These are phyloP conservation scores for Coemansia sp. DNA, from an alignment of 192 early-diverging fungal species.

Conservation along the genomic window DNA sequence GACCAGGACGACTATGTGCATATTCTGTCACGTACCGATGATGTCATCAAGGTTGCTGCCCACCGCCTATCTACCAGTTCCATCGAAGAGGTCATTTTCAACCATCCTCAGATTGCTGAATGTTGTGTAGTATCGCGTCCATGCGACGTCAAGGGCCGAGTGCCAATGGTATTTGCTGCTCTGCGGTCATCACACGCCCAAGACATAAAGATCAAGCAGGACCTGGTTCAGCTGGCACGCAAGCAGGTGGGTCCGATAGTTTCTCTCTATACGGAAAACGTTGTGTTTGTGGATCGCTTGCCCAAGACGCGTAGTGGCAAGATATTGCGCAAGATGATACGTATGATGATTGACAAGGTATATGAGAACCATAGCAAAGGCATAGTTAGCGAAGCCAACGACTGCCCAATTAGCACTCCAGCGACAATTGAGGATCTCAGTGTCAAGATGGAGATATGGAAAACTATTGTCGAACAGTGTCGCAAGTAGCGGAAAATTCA, in stretches of 20 bases:
- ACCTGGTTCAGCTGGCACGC: slow-evolving; percentile 64
- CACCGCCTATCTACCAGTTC: slow-evolving; percentile 80
- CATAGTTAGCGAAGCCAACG: background rate
- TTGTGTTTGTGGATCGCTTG: slow-evolving; percentile 63
- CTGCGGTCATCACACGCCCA: slow-evolving; percentile 16
- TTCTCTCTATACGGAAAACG: slow-evolving; percentile 66
- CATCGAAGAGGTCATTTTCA: slow-evolving; percentile 71
- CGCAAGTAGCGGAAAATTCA: background rate
- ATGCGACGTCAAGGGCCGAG: slow-evolving; percentile 66
- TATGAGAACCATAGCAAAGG: slow-evolving; percentile 44
- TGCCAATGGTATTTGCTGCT: slow-evolving; percentile 65
- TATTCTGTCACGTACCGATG: slow-evolving; percentile 68
- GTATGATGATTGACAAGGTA: slow-evolving; percentile 66
- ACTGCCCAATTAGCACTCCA: slow-evolving; percentile 57
- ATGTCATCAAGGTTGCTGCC: slow-evolving; percentile 84
- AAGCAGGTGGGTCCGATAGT: slow-evolving; percentile 77
- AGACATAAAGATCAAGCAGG: slow-evolving; percentile 25
- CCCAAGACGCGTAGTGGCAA: slow-evolving; percentile 88
- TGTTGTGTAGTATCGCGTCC: slow-evolving; percentile 67
- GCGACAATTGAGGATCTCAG: slow-evolving; percentile 80
- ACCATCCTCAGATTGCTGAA: slow-evolving; percentile 63
- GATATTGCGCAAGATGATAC: slow-evolving; percentile 72
- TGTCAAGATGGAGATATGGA: slow-evolving; percentile 55
- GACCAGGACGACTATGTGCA: slow-evolving; percentile 74
- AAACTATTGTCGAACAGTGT: slow-evolving; percentile 13